phyloP scores from a whole-genome alignment of 1,139 yeast species.

The Nakaseomyces kungkrabaensis region DNA sequence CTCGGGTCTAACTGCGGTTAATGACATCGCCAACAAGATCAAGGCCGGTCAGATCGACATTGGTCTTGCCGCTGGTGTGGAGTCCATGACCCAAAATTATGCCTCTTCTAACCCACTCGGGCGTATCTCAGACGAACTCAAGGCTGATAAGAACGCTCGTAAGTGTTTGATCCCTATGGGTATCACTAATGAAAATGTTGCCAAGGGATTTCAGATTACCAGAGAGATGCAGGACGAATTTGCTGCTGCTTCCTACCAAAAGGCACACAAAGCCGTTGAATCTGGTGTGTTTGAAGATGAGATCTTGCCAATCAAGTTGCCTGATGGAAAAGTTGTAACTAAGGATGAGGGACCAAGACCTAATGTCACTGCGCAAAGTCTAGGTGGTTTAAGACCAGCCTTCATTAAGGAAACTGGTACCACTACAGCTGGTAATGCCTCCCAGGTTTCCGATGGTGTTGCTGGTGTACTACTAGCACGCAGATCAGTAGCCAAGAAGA shows the following conservation, averaged over 20 bases:
- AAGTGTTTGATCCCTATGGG: constrained; percentile 87
- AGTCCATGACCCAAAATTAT: constrained; percentile 80
- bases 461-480: constrained; percentile 81
- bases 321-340: constrained; percentile 38
- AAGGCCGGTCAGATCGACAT: constrained; percentile 77
- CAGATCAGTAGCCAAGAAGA: constrained; percentile 74
- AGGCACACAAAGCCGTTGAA: constrained; percentile 67
- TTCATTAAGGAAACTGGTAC: constrained; percentile 67
- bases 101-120: constrained; percentile 62
- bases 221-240: constrained; percentile 76
- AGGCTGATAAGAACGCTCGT: constrained; percentile 40
- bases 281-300: constrained; percentile 75
- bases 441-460: constrained; percentile 93
- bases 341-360: constrained; percentile 88
- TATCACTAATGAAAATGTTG: constrained; percentile 72
- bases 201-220: constrained; percentile 48
- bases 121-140: constrained; percentile 45
- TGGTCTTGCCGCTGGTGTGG: constrained; percentile 89
- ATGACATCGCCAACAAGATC: constrained; percentile 84
- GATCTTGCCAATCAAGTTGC: constrained; percentile 57
- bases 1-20: constrained; percentile 83
- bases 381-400: constrained; percentile 77
- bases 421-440: constrained; percentile 93
- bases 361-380: constrained; percentile 70
- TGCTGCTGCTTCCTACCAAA: constrained; percentile 77